Conservation (phyloP, 352 stramenopile genomes). For the Blastocystis sp. region DNA sequence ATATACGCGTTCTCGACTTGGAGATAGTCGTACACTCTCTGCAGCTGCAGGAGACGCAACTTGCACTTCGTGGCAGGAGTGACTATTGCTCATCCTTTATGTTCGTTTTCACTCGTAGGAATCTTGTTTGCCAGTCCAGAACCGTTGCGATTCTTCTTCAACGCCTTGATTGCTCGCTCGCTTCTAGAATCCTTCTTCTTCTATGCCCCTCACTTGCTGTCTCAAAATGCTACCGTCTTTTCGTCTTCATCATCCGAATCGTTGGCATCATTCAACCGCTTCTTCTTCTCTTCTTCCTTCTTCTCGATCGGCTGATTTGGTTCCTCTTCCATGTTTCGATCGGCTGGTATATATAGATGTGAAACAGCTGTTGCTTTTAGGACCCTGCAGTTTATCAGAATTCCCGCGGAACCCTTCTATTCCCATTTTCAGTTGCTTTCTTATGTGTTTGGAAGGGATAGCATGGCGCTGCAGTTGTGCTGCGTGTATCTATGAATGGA, state of each 20-base stretch:
- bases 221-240: neutral
- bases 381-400: neutral
- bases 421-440: neutral
- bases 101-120: neutral
- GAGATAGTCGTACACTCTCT: conserved; percentile 99
- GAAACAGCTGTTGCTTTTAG: neutral
- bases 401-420: conserved; percentile 1
- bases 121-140: conserved; percentile 68
- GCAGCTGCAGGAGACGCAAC: conserved; percentile 95
- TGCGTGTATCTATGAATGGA: too few species aligned
- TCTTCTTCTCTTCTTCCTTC: conserved; percentile 67
- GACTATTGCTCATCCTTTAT: conserved; percentile 73
- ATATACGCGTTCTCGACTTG: conserved; percentile 99
- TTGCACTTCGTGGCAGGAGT: conserved; percentile 98
- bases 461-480: too few species aligned
- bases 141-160: conserved; percentile 64
- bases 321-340: conserved; percentile 55
- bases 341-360: conserved; percentile 3
- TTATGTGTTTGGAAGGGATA: neutral
- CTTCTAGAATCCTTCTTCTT: conserved; percentile 55
- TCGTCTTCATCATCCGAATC: conserved; percentile 63
- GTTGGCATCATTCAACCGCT: conserved; percentile 25
- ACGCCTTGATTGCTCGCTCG: conserved; percentile 44
- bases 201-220: neutral
- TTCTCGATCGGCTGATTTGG: conserved; percentile 38